Evolutionary conservation across 257 asterid genomes (phyloP).

Genomic region (Galeopsis tetrahit): DNA sequence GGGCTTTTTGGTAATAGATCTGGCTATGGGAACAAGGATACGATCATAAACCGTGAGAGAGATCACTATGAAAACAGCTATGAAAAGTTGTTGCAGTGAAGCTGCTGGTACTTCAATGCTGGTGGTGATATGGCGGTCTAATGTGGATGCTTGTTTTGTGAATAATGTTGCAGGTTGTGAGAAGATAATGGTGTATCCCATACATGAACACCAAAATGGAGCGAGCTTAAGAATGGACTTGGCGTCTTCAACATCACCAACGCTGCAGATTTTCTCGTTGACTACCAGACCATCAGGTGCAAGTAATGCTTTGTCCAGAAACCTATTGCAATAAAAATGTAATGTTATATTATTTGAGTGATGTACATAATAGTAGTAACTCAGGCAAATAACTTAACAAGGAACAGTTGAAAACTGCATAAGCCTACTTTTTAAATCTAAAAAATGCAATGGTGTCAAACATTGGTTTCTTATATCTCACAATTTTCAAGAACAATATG

Average conservation of each 20-base stretch:
- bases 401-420: no score
- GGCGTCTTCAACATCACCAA: constrained; percentile 41
- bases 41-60: constrained; percentile 36
- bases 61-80: constrained; percentile 17
- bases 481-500: no score
- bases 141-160: constrained; percentile 47
- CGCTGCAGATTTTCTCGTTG: constrained; percentile 23
- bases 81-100: constrained; percentile 39
- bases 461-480: no score
- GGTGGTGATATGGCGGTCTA: constrained; percentile 35
- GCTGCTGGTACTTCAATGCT: constrained; percentile 44
- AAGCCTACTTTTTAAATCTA: no score
- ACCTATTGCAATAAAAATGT: constrained; percentile 18
- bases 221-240: constrained; percentile 38
- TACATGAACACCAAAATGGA: constrained; percentile 43
- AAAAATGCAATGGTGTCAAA: no score
- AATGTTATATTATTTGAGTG: no score
- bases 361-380: no score
- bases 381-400: no score
- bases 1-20: constrained; percentile 41
- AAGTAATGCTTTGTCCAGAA: constrained; percentile 43
- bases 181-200: constrained; percentile 41
- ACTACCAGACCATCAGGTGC: constrained; percentile 24
- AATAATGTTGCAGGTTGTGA: constrained; percentile 43
- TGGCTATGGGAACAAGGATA: constrained; percentile 34